These are phyloP conservation scores for Cytospora piceae DNA, from an alignment of 2,329 filamentous ascomycete genomes.

Conservation along the genomic window DNA sequence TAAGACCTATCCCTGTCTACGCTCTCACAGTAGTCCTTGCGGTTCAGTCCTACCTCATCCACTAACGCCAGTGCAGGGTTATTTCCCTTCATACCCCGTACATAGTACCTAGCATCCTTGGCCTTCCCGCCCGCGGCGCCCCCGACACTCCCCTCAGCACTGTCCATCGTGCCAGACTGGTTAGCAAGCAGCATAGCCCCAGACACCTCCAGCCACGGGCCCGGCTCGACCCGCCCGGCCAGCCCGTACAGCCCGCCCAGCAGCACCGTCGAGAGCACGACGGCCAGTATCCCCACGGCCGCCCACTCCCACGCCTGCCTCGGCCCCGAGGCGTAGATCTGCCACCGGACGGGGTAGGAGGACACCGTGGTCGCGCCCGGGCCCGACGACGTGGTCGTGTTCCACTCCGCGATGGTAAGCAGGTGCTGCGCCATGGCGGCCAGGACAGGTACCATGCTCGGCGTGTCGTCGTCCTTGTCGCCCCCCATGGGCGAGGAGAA, in stretches of 20 bases:
- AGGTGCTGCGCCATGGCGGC: too few species aligned
- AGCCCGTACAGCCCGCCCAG: neutral
- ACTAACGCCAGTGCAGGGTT: too few species aligned
- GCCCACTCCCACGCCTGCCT: constrained; percentile 14
- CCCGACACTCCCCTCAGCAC: constrained; percentile 2
- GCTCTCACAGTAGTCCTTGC: too few species aligned
- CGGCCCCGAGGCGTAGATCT: constrained; percentile 8
- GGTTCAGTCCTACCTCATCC: too few species aligned
- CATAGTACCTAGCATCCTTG: neutral
- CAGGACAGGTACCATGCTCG: too few species aligned
- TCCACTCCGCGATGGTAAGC: too few species aligned
- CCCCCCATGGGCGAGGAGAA: too few species aligned
- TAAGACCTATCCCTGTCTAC: too few species aligned
- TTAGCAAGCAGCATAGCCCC: constrained; percentile 8
- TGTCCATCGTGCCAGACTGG: constrained; percentile 6
- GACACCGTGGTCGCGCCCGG: too few species aligned
- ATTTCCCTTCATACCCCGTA: neutral
- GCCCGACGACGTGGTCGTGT: too few species aligned
- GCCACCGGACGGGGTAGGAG: constrained; percentile 1
- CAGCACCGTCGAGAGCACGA: constrained; percentile 4
- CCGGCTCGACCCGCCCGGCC: constrained; percentile 3
- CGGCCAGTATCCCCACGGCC: constrained; percentile 7
- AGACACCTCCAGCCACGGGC: constrained; percentile 2
- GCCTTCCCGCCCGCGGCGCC: neutral
- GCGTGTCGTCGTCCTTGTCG: too few species aligned